These are phyloP conservation scores for Suhomyces maxii DNA, from an alignment of 1,139 yeast genomes.

Conservation along the genomic window DNA sequence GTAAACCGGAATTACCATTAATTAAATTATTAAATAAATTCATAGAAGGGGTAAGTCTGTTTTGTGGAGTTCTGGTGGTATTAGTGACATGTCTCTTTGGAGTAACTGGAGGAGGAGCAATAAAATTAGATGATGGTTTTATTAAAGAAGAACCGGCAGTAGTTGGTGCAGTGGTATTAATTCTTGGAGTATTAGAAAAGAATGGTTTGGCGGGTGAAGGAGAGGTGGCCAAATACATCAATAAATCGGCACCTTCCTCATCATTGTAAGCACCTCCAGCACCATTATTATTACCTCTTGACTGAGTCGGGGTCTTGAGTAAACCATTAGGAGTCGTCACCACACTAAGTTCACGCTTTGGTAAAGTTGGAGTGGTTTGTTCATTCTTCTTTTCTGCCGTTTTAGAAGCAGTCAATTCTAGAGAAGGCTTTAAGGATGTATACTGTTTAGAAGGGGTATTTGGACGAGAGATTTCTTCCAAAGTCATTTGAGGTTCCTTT, in stretches of 20 bases:
- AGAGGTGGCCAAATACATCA: slow-evolving; percentile 81
- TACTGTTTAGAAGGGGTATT: slow-evolving; percentile 26
- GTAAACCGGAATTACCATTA: slow-evolving; percentile 31
- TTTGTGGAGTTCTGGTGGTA: slow-evolving; percentile 43
- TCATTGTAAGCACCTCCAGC: slow-evolving; percentile 34
- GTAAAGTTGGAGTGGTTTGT: slow-evolving; percentile 39
- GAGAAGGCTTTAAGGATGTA: slow-evolving; percentile 37
- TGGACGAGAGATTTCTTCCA: slow-evolving; percentile 36
- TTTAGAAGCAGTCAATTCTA: slow-evolving; percentile 25
- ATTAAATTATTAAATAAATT: slow-evolving; percentile 31
- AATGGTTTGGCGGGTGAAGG: slow-evolving; percentile 68
- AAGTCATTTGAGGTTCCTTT: slow-evolving; percentile 39
- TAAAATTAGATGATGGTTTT: slow-evolving; percentile 20
- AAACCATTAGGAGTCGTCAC: slow-evolving; percentile 19
- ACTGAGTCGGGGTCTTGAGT: slow-evolving; percentile 43
- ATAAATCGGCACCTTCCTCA: slow-evolving; percentile 80
- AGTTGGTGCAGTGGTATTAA: slow-evolving; percentile 15
- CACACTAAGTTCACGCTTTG: slow-evolving; percentile 19
- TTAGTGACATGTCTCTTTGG: slow-evolving; percentile 41
- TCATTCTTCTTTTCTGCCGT: slow-evolving; percentile 8
- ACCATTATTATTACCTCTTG: slow-evolving; percentile 10
- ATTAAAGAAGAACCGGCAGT: slow-evolving; percentile 15
- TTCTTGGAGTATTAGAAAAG: slow-evolving; percentile 37
- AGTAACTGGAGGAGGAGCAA: slow-evolving; percentile 48
- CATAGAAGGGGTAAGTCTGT: slow-evolving; percentile 45